These are phyloP conservation scores for Fusarium sp. DNA, from an alignment of 2,329 filamentous ascomycete species.

Conservation along the genomic window DNA sequence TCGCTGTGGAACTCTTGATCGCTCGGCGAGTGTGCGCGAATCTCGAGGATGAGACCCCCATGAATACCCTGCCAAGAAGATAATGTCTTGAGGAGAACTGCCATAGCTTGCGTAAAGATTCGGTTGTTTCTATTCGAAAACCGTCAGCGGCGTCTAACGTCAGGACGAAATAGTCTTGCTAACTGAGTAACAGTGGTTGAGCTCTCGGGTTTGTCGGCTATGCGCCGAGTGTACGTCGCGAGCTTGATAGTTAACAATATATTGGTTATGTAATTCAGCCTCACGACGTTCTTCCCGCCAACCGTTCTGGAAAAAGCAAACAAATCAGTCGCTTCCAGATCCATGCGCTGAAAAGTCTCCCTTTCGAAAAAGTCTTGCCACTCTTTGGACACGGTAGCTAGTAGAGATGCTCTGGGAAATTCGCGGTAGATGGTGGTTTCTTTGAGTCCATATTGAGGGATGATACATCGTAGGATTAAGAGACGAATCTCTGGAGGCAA, in stretches of 20 bases:
- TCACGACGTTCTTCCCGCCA: not conserved
- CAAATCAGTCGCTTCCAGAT: conserved; percentile 12
- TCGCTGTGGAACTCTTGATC: conserved; percentile 6
- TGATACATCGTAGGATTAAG: conserved; percentile 7
- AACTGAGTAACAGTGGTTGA: conserved; percentile 3
- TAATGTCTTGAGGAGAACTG: conserved; percentile 17
- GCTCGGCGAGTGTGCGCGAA: conserved; percentile 29
- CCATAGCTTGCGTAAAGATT: conserved; percentile 24
- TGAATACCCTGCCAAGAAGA: conserved; percentile 26
- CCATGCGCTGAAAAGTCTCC: conserved; percentile 19
- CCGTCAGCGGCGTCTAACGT: conserved; percentile 3
- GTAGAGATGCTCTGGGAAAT: not conserved
- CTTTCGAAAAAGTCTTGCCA: conserved; percentile 35
- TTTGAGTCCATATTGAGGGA: not conserved
- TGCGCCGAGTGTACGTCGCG: not conserved
- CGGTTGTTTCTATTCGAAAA: conserved; percentile 23
- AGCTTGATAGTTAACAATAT: conserved; percentile 18
- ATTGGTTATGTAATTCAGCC: conserved; percentile 20
- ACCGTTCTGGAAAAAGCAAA: conserved; percentile 2
- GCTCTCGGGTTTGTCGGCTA: conserved; percentile 12
- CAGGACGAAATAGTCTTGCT: not conserved
- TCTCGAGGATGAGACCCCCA: conserved; percentile 33
- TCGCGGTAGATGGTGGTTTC: not conserved
- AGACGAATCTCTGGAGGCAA: conserved; percentile 24
- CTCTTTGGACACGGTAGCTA: conserved; percentile 27